These are phyloP conservation scores for Suhomyces maxii DNA, from an alignment of 1,139 yeast species.

Conservation along the genomic window DNA sequence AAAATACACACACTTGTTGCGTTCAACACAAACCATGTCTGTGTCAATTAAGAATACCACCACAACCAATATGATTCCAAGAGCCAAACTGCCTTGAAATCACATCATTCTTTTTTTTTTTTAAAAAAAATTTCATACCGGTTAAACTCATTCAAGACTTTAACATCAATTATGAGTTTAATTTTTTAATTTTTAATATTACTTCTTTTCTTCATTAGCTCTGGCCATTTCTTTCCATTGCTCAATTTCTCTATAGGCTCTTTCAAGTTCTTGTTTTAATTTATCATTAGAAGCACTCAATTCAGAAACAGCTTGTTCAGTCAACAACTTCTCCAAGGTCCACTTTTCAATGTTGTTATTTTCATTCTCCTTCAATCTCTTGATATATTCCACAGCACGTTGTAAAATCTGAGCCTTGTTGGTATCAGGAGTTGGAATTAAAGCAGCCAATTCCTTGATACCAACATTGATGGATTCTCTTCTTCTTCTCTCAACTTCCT, in stretches of 20 bases:
- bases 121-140: too few species aligned
- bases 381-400: conserved; percentile 86
- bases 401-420: conserved; percentile 89
- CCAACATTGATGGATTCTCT: conserved; percentile 91
- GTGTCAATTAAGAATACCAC: background rate
- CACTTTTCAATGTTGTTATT: conserved; percentile 87
- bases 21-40: background rate
- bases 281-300: conserved; percentile 75
- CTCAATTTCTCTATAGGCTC: conserved; percentile 92
- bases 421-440: conserved; percentile 86
- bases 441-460: conserved; percentile 75
- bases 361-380: conserved; percentile 84
- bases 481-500: conserved; percentile 96
- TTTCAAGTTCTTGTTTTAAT: conserved; percentile 74
- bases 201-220: conserved; percentile 23
- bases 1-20: conserved; percentile 7
- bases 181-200: background rate
- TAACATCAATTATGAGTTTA: too few species aligned
- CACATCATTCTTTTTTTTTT: too few species aligned
- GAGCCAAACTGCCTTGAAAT: background rate
- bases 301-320: conserved; percentile 89
- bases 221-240: conserved; percentile 61
- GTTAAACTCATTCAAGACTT: too few species aligned
- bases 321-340: conserved; percentile 86
- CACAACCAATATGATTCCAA: background rate